Evolutionary conservation across 176 grass and related monocot genomes (phyloP).

Genomic region (Ensete glaucum): DNA sequence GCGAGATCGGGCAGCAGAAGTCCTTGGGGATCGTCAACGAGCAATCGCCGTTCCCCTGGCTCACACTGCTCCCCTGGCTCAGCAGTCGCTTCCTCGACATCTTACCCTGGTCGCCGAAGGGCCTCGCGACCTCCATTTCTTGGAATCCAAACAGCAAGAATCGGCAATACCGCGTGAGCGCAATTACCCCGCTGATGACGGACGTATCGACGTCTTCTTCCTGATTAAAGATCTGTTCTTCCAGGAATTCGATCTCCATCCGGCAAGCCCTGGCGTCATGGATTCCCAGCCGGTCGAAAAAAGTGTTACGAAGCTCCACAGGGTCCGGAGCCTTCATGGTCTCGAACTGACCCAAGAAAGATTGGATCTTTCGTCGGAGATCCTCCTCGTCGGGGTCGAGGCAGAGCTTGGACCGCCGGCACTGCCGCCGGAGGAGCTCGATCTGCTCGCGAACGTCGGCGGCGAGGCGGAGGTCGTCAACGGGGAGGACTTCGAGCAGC

Average conservation of each 20-base stretch:
- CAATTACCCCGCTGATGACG: slow-evolving; percentile 50
- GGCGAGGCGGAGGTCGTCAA: slow-evolving; percentile 41
- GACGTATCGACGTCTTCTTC: slow-evolving; percentile 66
- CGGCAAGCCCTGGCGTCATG: slow-evolving; percentile 34
- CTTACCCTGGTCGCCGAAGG: neutral
- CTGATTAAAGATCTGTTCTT: slow-evolving; percentile 69
- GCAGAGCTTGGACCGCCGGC: slow-evolving; percentile 26
- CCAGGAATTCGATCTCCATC: slow-evolving; percentile 69
- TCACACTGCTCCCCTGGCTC: neutral
- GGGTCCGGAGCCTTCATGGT: slow-evolving; percentile 28
- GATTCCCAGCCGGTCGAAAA: slow-evolving; percentile 50
- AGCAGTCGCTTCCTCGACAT: slow-evolving; percentile 18
- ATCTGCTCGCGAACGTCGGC: slow-evolving; percentile 47
- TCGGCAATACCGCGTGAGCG: slow-evolving; percentile 61
- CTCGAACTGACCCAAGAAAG: slow-evolving; percentile 40
- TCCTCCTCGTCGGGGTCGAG: slow-evolving; percentile 44
- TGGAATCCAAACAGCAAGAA: slow-evolving; percentile 62
- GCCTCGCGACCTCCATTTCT: slow-evolving; percentile 12
- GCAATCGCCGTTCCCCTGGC: slow-evolving; percentile 31
- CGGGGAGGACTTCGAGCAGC: slow-evolving; percentile 70
- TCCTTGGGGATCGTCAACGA: slow-evolving; percentile 77
- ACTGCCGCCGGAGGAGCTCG: slow-evolving; percentile 39
- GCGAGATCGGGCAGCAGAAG: slow-evolving; percentile 86
- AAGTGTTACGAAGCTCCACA: slow-evolving; percentile 24
- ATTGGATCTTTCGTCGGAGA: slow-evolving; percentile 37